A percentile compares a stretch with the other conserved stretches of the same genome.
Conservation (phyloP, 306 rosid genomes). For the Acacia acuminata region DNA sequence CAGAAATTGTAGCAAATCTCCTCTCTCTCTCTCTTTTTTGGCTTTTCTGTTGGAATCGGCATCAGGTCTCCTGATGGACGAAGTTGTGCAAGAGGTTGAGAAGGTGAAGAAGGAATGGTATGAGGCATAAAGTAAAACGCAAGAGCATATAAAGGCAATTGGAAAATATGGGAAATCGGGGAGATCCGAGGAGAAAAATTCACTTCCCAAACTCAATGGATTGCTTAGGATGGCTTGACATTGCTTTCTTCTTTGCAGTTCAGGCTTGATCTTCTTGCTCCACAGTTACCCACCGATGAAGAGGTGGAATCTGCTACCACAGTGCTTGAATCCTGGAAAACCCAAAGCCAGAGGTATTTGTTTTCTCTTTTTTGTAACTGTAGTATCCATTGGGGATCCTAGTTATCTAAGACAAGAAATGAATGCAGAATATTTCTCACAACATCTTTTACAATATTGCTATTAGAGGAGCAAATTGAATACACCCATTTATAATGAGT, state of each 20-base stretch:
- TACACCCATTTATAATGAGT: no score
- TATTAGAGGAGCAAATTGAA: no score
- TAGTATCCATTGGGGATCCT: no score
- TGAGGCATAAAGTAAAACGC: slow-evolving; percentile 51
- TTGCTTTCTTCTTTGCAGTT: slow-evolving; percentile 68
- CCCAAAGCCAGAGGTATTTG: slow-evolving; percentile 56
- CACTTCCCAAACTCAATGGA: slow-evolving; percentile 78
- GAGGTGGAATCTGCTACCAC: slow-evolving; percentile 62
- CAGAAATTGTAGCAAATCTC: no score
- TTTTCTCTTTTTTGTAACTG: background rate
- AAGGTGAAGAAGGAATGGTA: slow-evolving; percentile 77
- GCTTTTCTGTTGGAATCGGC: background rate
- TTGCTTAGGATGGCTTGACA: slow-evolving; percentile 78
- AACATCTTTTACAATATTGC: no score
- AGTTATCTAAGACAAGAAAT: no score
- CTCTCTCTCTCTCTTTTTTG: no score
- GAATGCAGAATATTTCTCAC: no score
- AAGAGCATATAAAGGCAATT: slow-evolving; percentile 61
- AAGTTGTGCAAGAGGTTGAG: slow-evolving; percentile 75
- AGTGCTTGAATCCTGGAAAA: slow-evolving; percentile 73
- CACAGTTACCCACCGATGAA: slow-evolving; percentile 64
- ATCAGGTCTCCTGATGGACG: slow-evolving; percentile 47
- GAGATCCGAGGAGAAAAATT: slow-evolving; percentile 41
- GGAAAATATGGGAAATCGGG: slow-evolving; percentile 55
- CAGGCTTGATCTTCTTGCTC: slow-evolving; percentile 88